Conservation (phyloP, 179 eudicot species). For the Silene vulgaris region DNA sequence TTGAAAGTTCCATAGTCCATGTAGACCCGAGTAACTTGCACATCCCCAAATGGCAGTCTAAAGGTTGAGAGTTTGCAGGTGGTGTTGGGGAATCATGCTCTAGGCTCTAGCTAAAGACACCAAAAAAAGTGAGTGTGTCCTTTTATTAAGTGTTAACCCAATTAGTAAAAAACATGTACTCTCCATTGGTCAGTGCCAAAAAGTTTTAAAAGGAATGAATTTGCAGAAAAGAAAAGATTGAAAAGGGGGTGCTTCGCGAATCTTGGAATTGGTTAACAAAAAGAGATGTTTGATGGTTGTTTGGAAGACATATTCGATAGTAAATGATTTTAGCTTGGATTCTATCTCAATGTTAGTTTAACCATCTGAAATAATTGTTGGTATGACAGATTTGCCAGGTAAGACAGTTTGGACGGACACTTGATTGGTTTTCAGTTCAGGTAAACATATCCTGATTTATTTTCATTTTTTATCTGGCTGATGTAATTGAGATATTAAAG, state of each 20-base stretch:
- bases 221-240: background rate
- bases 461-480: background rate
- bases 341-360: slow-evolving; percentile 5
- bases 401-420: slow-evolving; percentile 64
- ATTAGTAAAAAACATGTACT: too few species aligned
- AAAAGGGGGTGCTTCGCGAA: background rate
- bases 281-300: background rate
- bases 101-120: too few species aligned
- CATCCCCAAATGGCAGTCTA: too few species aligned
- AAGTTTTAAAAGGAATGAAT: background rate
- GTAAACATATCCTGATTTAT: slow-evolving; percentile 30
- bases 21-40: too few species aligned
- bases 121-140: too few species aligned
- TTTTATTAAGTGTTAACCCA: too few species aligned
- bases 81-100: too few species aligned
- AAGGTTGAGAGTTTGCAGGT: too few species aligned
- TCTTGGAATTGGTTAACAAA: background rate
- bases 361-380: slow-evolving; percentile 13
- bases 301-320: background rate
- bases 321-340: background rate
- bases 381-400: slow-evolving; percentile 72
- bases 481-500: background rate
- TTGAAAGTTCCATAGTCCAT: too few species aligned
- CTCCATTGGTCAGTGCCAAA: too few species aligned
- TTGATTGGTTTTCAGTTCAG: slow-evolving; percentile 65